Percentiles rank a stretch among this genome's conserved stretches.
Evolutionary conservation across 2,329 filamentous ascomycete genomes (phyloP).

Genomic region (Chaetomium sp.): DNA sequence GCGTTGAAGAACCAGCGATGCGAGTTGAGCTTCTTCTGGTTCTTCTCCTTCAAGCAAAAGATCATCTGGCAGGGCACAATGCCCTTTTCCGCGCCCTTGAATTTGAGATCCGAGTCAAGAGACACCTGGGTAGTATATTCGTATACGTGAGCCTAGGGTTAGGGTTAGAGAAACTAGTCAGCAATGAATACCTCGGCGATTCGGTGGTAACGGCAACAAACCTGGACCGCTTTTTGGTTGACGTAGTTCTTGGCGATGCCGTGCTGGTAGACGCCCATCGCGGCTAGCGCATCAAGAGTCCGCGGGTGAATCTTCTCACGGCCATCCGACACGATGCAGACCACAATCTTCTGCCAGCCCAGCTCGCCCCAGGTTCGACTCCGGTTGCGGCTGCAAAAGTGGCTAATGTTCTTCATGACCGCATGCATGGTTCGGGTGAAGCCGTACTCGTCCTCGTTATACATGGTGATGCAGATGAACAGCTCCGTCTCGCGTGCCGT

Average conservation of each 20-base stretch:
- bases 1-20: constrained; percentile 99
- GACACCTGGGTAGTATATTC: constrained; percentile 99
- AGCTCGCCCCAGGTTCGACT: constrained; percentile 94
- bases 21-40: constrained; percentile 95
- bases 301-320: constrained; percentile 84
- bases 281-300: constrained; percentile 87
- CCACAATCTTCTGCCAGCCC: constrained; percentile 98
- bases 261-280: constrained; percentile 96
- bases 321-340: constrained; percentile 92
- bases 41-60: constrained; percentile 97
- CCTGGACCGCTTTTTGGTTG: constrained; percentile 89
- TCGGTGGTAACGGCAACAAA: too few species aligned
- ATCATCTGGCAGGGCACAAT: constrained; percentile 98
- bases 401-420: constrained; percentile 95
- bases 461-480: constrained; percentile 97
- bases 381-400: constrained; percentile 88
- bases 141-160: constrained; percentile 97
- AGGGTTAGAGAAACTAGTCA: too few species aligned
- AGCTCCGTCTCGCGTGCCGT: constrained; percentile 87
- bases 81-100: constrained; percentile 98
- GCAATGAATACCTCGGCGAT: too few species aligned
- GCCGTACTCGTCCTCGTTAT: constrained; percentile 95
- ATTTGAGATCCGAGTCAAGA: constrained; percentile 89
- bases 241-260: constrained; percentile 98
- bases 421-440: constrained; percentile 98